These are phyloP conservation scores for Penicillium bialowiezense DNA, from an alignment of 495 filamentous ascomycete genomes.

Conservation along the genomic window DNA sequence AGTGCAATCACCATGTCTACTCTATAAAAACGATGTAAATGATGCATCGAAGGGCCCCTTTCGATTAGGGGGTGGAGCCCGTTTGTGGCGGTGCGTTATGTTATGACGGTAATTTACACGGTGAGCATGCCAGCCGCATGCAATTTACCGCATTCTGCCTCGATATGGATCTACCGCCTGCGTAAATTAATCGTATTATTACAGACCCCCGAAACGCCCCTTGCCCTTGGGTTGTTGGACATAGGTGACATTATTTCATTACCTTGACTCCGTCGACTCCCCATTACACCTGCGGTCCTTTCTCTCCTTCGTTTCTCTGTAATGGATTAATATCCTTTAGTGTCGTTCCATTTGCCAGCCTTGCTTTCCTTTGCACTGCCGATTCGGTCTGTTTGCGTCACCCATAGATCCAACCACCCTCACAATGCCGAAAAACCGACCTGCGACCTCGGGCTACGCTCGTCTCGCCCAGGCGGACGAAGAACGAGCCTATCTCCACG, in stretches of 20 bases:
- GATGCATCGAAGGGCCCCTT: conserved; percentile 18
- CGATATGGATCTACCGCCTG: conserved; percentile 1
- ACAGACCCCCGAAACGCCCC: conserved; percentile 8
- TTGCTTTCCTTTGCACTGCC: conserved; percentile 8
- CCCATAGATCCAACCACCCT: conserved; percentile 13
- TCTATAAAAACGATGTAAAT: background rate
- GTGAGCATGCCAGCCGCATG: background rate
- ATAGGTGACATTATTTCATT: conserved; percentile 23
- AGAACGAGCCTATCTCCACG: conserved; percentile 52
- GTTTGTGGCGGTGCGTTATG: conserved; percentile 26
- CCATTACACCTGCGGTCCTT: conserved; percentile 7
- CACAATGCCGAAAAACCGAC: conserved; percentile 56
- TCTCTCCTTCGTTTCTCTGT: conserved; percentile 8
- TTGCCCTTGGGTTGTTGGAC: conserved; percentile 17
- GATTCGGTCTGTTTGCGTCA: conserved; percentile 11
- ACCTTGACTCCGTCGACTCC: conserved; percentile 8
- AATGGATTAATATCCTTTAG: conserved; percentile 23
- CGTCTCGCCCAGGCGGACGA: conserved; percentile 89
- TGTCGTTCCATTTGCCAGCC: conserved; percentile 14
- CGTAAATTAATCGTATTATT: conserved; percentile 19
- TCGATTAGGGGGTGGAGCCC: conserved; percentile 20
- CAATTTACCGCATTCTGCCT: too few species aligned
- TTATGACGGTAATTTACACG: conserved; percentile 12
- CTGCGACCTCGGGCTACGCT: conserved; percentile 86
- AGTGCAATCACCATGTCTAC: background rate